A percentile compares a stretch with the other conserved stretches of the same genome.
Conservation (phyloP, 306 rosid species). For the Quercus alba region DNA sequence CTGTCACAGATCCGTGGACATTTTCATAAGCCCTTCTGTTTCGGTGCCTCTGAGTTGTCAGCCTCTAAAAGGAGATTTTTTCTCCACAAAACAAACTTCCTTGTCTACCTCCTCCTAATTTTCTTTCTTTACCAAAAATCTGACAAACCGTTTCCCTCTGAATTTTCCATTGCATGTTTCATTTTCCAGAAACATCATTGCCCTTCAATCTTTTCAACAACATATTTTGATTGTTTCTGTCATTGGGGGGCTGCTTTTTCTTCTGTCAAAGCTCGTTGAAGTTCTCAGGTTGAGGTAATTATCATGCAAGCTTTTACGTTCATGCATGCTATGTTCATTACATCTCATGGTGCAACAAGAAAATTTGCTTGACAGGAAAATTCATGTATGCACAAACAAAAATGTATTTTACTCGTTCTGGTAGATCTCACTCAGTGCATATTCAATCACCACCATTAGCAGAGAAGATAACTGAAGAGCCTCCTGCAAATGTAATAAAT, state of each 20-base stretch:
- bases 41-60: conserved; percentile 37
- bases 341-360: no score
- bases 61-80: conserved; percentile 52
- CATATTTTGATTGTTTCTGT: not conserved
- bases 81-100: conserved; percentile 40
- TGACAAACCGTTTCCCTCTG: conserved; percentile 8
- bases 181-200: not conserved
- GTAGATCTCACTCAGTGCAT: conserved; percentile 42
- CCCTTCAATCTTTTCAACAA: not conserved
- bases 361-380: no score
- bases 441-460: conserved; percentile 40
- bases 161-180: conserved; percentile 8
- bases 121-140: conserved; percentile 23
- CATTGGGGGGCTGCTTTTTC: no score
- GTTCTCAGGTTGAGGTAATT: no score
- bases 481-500: conserved; percentile 24
- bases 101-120: not conserved
- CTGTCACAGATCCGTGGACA: not conserved
- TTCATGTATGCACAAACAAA: not conserved
- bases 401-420: conserved; percentile 52
- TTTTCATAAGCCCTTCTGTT: conserved; percentile 32
- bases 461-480: conserved; percentile 68
- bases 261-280: no score
- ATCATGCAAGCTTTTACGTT: no score
- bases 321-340: no score